phyloP scores from a whole-genome alignment of 345 rosid genomes.

The Pistacia integerrima region DNA sequence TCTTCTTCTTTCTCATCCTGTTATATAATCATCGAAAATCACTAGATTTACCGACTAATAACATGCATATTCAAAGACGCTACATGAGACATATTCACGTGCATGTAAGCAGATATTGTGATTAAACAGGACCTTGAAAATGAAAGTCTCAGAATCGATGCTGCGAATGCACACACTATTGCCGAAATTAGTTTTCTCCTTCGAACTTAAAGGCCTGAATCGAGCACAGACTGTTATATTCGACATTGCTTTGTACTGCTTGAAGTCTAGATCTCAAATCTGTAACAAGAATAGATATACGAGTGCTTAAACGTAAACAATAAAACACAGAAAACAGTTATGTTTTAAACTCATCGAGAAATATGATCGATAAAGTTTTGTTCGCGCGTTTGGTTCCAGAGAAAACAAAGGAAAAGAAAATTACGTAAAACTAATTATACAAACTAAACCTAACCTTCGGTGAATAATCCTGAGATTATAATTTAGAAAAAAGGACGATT shows the following conservation, averaged over 20 bases:
- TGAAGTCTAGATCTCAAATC: conserved; percentile 6
- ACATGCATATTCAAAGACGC: too few species aligned
- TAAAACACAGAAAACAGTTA: neutral
- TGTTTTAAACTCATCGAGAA: neutral
- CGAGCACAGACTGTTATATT: conserved; percentile 77
- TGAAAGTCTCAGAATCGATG: conserved; percentile 58
- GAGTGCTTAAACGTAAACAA: neutral
- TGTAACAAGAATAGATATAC: neutral
- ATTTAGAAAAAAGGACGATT: neutral
- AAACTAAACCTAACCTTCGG: neutral
- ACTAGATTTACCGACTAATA: neutral
- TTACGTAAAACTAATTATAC: neutral
- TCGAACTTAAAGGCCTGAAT: conserved; percentile 73
- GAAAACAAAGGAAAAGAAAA: conserved; percentile 3
- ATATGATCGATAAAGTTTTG: neutral
- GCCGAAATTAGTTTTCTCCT: conserved; percentile 54
- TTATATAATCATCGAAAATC: conserved; percentile 2
- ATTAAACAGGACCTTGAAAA: conserved; percentile 52
- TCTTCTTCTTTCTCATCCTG: conserved; percentile 81
- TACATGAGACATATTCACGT: neutral
- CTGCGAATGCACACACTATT: conserved; percentile 51
- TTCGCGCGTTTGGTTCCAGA: conserved; percentile 5
- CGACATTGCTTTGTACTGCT: conserved; percentile 32
- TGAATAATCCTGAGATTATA: neutral
- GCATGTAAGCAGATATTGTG: neutral